Base-by-base conservation (phyloP, 306 rosid genomes). In the Acacia acuminata region DNA sequence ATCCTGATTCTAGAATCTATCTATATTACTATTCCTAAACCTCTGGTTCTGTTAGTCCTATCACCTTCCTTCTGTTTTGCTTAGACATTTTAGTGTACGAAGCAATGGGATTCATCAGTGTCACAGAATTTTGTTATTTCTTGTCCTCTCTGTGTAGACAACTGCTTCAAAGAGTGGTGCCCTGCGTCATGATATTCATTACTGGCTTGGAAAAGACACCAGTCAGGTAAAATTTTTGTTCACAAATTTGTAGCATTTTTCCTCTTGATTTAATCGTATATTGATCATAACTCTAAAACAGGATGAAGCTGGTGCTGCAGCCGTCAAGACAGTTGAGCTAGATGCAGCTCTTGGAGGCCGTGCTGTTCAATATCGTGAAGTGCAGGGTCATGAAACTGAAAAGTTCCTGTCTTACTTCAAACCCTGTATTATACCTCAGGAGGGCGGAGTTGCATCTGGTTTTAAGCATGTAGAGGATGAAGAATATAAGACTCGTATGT, bases 331-430 rank as follows among this genome's bases (percentile, higher is more conserved):
- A 66, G 94, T 94, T 86, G 98, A 94, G 82, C 86, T 94, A 47
- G 98, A 94, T 90, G 98, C 98, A 81, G 89, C 98, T 81, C 97
- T 94, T 80, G 98, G 98, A 79, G 98, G 98, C 36, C 98, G 98
- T 63, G 98, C 98, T 69, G 97, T 94, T 73, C 98, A 94, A 84
- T 92, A 90, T 76, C 98, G 98, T 20, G 98, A 94, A 87, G 93
- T 91, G 74, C 97, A 94, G 84, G 98, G 98, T 90, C 92, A 92
- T 38, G 98, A 94, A 87, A 94, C 97, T 7, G 98, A 91, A 58
- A 94, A 92, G 78, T 94, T 94, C 85, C 85, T 94, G 44, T 94
- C 98, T 30, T 89, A 90, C 87, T 94, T 94, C 69, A 94, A 92
- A 86, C 98, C 98, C 27, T 94, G 98, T 81, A 94, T 94, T 81